phyloP scores from a whole-genome alignment of 441 rosid genomes.

The Omphalea diandra region DNA sequence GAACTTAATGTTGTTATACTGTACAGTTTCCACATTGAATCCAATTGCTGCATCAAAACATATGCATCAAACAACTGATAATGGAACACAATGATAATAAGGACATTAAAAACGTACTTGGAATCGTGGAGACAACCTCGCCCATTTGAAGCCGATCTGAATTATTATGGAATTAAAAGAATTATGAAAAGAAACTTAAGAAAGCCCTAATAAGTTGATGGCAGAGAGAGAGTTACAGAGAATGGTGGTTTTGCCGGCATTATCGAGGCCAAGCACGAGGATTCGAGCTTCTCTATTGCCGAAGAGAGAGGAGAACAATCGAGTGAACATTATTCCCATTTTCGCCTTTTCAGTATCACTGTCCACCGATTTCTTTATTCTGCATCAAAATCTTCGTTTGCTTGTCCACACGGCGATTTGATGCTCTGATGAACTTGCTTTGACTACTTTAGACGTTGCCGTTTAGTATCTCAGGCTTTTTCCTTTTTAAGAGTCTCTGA shows the following conservation, averaged over 20 bases:
- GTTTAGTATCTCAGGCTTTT: background rate
- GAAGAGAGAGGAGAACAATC: conserved; percentile 54
- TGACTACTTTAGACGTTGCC: background rate
- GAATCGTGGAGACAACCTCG: conserved; percentile 82
- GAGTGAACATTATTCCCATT: conserved; percentile 61
- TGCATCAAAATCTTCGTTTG: background rate
- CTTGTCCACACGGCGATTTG: background rate
- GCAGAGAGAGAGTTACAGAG: conserved; percentile 35
- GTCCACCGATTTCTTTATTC: background rate
- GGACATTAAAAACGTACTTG: conserved; percentile 44
- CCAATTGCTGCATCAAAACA: conserved; percentile 68
- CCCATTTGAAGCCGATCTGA: conserved; percentile 94
- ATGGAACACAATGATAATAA: background rate
- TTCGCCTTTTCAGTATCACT: background rate
- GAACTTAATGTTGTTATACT: conserved; percentile 82
- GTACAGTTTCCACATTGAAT: conserved; percentile 83
- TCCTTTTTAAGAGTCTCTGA: too few species aligned
- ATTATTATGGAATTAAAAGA: conserved; percentile 10
- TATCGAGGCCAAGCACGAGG: conserved; percentile 79
- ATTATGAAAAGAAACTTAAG: background rate
- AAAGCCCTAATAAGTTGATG: background rate
- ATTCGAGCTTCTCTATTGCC: conserved; percentile 68
- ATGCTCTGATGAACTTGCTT: background rate
- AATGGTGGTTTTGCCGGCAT: conserved; percentile 73
- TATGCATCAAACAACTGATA: background rate